Evolutionary conservation across 176 grass and related monocot species (phyloP).

Genomic region (Musa troglodytarum): DNA sequence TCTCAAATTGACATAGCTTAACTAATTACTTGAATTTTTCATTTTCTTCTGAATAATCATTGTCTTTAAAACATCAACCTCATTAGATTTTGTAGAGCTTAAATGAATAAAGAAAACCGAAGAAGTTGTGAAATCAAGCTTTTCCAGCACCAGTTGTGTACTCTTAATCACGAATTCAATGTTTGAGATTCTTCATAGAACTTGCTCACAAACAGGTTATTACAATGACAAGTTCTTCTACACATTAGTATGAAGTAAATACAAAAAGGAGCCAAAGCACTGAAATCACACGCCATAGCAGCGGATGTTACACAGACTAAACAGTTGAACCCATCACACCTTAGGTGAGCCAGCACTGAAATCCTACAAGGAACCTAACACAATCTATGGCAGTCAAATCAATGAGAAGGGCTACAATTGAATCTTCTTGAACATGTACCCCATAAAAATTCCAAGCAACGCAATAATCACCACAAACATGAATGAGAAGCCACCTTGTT

Average conservation of each 20-base stretch:
- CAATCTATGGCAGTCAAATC: background rate
- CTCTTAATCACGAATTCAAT: too few species aligned
- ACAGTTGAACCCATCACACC: background rate
- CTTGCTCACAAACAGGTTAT: background rate
- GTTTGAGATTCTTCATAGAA: background rate
- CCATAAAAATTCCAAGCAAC: slow-evolving; percentile 42
- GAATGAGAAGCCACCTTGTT: slow-evolving; percentile 37
- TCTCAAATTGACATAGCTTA: too few species aligned
- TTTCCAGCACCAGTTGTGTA: too few species aligned
- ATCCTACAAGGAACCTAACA: background rate
- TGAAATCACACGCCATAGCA: background rate
- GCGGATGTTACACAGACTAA: background rate
- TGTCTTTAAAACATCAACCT: too few species aligned
- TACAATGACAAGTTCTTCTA: background rate
- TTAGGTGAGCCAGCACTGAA: background rate
- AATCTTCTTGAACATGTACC: slow-evolving; percentile 47
- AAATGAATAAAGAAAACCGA: too few species aligned
- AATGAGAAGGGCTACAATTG: background rate
- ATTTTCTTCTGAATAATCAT: too few species aligned
- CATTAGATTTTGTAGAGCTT: too few species aligned
- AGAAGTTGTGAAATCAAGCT: too few species aligned
- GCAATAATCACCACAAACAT: slow-evolving; percentile 29
- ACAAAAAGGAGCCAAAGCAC: too few species aligned
- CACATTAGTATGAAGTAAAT: background rate
- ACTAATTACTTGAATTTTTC: too few species aligned